Evolutionary conservation across 495 filamentous ascomycete species (phyloP), one percentile per base, ranked within the genome.

Genomic region (Penicillium silybi): DNA sequence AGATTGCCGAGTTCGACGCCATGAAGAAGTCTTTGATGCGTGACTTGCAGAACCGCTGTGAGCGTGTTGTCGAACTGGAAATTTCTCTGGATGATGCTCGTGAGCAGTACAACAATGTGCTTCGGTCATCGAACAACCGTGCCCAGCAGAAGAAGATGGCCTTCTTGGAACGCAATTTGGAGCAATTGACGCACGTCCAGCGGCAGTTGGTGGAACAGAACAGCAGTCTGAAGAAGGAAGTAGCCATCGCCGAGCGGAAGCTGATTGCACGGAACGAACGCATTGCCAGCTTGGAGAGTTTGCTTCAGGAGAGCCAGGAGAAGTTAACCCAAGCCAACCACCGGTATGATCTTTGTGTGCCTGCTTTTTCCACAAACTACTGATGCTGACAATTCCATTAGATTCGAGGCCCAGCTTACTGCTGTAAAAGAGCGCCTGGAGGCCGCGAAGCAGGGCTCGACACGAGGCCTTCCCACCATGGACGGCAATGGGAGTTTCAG

Each of bases 1-100:
- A 96, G 73, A 92, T 98, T 64, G 87, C 93, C 48, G 93, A 98
- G 60, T 98, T 98, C 56, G 93, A 98, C 72, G 86, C 87, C 32
- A 98, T 98, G 92, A 98, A 98, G 82, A 98, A 98, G 81, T 93
- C 88, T 40, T 76, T 98, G 54, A 98, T 98, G 93, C 87, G 93
- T 50, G 93, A 98, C 72, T 76, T 98, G 46, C 93, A 98, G 72
- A 98, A 98, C 74, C 83, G 93, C 39, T 98, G 93, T 70, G 93
- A 98, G 75, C 83, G 93, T 57, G 92, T 98, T 39, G 93, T 98
- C 22, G 93, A 98, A 72, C 82, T 98, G 25, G 93, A 98, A 64
- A 97, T 98, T 58, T 93, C 88, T 20, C 77, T 98, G 26, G 93
- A 98, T 62, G 90, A 96, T 73, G 95, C 93, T 4, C 84, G 93